A percentile compares a stretch with the other conserved stretches of the same genome.
Evolutionary conservation across 345 rosid genomes (phyloP).

Genomic region (Microcos paniculata): DNA sequence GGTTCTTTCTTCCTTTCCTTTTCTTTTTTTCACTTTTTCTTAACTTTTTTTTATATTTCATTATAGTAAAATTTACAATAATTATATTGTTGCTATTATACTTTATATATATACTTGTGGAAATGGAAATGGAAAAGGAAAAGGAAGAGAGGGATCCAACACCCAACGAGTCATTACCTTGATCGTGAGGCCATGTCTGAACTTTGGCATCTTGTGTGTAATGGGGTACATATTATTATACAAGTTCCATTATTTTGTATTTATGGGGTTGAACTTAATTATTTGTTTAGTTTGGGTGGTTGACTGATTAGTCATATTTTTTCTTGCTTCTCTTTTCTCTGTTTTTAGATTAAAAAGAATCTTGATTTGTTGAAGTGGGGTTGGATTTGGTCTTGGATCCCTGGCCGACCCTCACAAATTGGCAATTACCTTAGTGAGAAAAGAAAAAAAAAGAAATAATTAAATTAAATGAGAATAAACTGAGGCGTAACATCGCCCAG

Average conservation of each 20-base stretch:
- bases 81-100: background rate
- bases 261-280: background rate
- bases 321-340: background rate
- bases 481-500: background rate
- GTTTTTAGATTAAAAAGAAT: background rate
- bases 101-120: background rate
- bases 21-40: background rate
- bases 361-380: background rate
- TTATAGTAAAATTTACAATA: background rate
- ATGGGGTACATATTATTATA: background rate
- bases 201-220: background rate
- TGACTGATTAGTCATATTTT: background rate
- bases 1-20: background rate
- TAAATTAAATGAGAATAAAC: background rate
- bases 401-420: background rate
- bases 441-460: background rate
- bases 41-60: too few species aligned
- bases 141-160: background rate
- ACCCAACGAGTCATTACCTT: too few species aligned
- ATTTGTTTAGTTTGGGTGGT: background rate
- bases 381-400: background rate
- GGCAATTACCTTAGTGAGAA: background rate
- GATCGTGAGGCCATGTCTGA: constrained; percentile 12
- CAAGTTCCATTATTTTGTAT: background rate
- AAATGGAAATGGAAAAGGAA: background rate